Conservation (phyloP, 2,329 filamentous ascomycete species). For the Orbilia oligospora region DNA sequence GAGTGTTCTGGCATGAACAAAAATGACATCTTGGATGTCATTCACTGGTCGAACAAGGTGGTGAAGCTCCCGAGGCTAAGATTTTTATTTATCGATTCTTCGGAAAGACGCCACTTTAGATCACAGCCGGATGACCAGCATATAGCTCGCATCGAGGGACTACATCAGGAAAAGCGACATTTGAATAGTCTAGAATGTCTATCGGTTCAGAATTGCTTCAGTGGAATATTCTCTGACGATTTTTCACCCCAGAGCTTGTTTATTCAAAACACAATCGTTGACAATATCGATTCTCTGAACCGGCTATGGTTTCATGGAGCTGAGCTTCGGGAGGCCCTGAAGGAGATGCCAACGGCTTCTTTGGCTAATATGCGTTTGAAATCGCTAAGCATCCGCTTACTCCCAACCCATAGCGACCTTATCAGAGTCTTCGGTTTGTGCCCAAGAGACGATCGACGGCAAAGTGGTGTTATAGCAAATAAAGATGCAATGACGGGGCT, state of each 20-base stretch:
- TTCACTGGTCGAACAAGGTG: conserved; percentile 18
- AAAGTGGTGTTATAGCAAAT: neutral
- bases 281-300: conserved; percentile 23
- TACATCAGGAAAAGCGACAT: no score
- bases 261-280: neutral
- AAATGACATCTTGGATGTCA: neutral
- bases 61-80: conserved; percentile 15
- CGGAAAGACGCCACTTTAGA: conserved; percentile 2
- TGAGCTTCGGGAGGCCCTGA: conserved; percentile 19
- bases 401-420: conserved; percentile 6
- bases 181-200: conserved; percentile 23
- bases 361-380: conserved; percentile 30
- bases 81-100: conserved; percentile 36
- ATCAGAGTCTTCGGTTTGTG: conserved; percentile 38
- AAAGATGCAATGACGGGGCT: conserved; percentile 30
- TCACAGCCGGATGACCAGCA: conserved; percentile 41
- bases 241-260: conserved; percentile 21
- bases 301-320: conserved; percentile 45
- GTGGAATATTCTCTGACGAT: conserved; percentile 1
- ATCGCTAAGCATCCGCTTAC: conserved; percentile 37
- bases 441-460: neutral
- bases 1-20: conserved; percentile 17
- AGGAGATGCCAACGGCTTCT: conserved; percentile 14
- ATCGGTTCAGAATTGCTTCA: conserved; percentile 31
- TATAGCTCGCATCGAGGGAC: conserved; percentile 10